Conservation (phyloP, 73 alveolate species). For the Symbiodinium pilosum region DNA sequence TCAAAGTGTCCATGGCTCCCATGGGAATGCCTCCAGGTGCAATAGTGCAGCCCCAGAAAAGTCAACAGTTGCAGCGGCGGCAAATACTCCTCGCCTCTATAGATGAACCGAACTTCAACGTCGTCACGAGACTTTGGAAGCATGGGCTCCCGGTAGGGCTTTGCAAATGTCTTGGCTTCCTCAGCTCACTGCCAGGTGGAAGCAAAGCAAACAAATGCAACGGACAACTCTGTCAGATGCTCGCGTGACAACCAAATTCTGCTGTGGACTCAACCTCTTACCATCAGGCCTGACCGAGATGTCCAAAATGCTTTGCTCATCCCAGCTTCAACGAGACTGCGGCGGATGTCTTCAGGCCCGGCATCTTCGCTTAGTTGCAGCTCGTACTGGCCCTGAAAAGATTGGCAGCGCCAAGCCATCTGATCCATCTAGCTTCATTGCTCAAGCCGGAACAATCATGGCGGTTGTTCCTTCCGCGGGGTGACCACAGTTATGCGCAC, state of each 20-base stretch:
- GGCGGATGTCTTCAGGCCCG: conserved; percentile 37
- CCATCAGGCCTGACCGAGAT: background rate
- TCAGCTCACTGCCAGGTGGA: background rate
- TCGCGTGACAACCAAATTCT: too few relatives aligned
- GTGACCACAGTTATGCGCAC: conserved; percentile 83
- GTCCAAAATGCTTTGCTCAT: background rate
- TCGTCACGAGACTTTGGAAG: conserved; percentile 55
- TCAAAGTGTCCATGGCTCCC: background rate
- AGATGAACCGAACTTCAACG: conserved; percentile 60
- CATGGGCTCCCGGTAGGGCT: conserved; percentile 65
- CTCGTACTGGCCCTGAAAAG: conserved; percentile 33
- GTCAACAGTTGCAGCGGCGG: too few relatives aligned
- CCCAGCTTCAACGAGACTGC: conserved; percentile 20
- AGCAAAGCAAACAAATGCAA: too few relatives aligned
- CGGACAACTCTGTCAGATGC: too few relatives aligned
- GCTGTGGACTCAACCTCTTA: too few relatives aligned
- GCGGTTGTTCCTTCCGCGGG: conserved; percentile 40
- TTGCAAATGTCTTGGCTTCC: conserved; percentile 57
- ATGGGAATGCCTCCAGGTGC: background rate
- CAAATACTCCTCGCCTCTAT: conserved; percentile 47
- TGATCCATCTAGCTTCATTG: too few relatives aligned
- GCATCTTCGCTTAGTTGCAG: conserved; percentile 56
- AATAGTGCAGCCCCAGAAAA: too few relatives aligned
- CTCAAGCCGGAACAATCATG: too few relatives aligned
- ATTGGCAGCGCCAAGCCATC: too few relatives aligned